Conservation (phyloP, 2,329 filamentous ascomycete genomes). For the Calonectria fujianensis region DNA sequence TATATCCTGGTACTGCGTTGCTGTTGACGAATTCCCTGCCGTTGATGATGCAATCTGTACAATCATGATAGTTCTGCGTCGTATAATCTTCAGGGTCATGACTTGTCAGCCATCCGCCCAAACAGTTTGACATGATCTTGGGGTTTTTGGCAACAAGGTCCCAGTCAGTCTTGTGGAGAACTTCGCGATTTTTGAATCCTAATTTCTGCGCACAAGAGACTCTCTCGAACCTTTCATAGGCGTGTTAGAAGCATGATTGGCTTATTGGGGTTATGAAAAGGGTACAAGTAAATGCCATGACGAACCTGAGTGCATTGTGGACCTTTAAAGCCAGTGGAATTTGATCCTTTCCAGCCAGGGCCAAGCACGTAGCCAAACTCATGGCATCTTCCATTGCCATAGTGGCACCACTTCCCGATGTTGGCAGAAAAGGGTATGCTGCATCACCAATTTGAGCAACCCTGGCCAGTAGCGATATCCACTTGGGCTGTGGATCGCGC, state of each 20-base stretch:
- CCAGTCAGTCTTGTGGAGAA: conserved; percentile 11
- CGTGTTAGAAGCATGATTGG: background rate
- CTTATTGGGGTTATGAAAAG: too few relatives aligned
- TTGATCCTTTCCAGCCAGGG: background rate
- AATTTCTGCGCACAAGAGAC: conserved; percentile 2
- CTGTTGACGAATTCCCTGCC: background rate
- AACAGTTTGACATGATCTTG: background rate
- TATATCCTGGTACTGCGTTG: background rate
- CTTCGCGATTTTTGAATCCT: background rate
- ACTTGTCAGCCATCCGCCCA: background rate
- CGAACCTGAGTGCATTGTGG: background rate
- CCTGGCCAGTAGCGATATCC: background rate
- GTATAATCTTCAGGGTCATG: conserved; percentile 4
- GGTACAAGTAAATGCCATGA: too few relatives aligned
- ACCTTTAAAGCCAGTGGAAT: background rate
- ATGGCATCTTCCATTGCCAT: conserved; percentile 12
- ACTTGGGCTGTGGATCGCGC: conserved; percentile 8
- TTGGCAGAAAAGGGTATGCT: background rate
- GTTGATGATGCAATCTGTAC: background rate
- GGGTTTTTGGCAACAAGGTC: conserved; percentile 6
- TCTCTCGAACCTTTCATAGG: background rate
- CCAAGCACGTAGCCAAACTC: background rate
- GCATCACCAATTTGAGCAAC: conserved; percentile 15
- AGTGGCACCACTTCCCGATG: conserved; percentile 1
- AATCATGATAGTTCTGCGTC: background rate